Evolutionary conservation across 345 rosid genomes (phyloP).

Genomic region (Cardamine resedifolia): DNA sequence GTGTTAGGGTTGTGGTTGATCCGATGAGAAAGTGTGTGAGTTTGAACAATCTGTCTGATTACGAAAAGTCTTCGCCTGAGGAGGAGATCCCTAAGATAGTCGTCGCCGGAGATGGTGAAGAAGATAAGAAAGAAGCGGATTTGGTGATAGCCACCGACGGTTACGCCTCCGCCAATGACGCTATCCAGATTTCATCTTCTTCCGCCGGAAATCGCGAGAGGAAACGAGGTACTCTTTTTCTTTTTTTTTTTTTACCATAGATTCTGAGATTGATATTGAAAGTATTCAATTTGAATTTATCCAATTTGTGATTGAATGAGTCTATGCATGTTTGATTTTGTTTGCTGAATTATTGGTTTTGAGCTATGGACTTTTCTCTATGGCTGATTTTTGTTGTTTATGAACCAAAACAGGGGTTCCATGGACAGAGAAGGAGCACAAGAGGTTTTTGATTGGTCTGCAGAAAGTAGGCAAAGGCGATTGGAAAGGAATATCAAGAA

Average conservation of each 20-base stretch:
- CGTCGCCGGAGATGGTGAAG: neutral
- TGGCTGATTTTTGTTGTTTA: neutral
- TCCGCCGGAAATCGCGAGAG: constrained; percentile 60
- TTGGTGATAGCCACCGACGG: constrained; percentile 36
- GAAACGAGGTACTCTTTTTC: constrained; percentile 64
- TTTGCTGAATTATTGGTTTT: neutral
- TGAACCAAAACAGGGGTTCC: constrained; percentile 59
- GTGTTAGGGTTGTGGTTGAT: constrained; percentile 87
- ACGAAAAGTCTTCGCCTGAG: constrained; percentile 50
- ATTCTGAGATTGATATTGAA: neutral
- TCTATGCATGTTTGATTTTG: constrained; percentile 28
- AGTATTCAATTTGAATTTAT: neutral
- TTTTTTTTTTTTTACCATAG: neutral
- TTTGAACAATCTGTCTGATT: constrained; percentile 85
- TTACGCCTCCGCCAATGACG: constrained; percentile 89
- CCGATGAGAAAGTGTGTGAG: constrained; percentile 92
- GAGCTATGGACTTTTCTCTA: neutral
- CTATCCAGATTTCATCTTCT: constrained; percentile 47
- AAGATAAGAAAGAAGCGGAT: constrained; percentile 32
- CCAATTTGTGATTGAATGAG: constrained; percentile 19
- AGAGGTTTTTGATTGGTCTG: constrained; percentile 78
- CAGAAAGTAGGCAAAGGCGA: constrained; percentile 94
- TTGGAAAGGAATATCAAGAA: constrained; percentile 93
- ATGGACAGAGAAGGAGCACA: constrained; percentile 98
- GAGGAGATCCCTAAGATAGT: constrained; percentile 35